Evolutionary conservation across 495 filamentous ascomycete species (phyloP), one percentile per base, ranked within the genome.

Genomic region (Trichocladium antarcticum): DNA sequence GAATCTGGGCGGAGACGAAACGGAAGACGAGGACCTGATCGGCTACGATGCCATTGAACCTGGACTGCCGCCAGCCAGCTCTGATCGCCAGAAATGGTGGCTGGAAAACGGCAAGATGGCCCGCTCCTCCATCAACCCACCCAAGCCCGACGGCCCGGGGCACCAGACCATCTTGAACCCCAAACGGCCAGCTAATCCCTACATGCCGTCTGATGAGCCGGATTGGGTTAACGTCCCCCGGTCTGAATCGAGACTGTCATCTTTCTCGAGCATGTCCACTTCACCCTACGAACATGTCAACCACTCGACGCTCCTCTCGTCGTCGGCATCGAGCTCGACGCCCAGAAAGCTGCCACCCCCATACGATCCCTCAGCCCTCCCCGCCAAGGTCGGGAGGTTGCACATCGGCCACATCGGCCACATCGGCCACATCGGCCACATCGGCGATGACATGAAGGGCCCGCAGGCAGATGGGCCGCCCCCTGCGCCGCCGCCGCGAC

Each of bases 61-160:
- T 2, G 87, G 82, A 12, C 69, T 95, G 14, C 92, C 93, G 15
- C 81, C 89, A 35, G 84, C 93, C 14, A 96, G 89, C 61, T 94
- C 89, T 4, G 89, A 96, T 59, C 74, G 77, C 29, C 76, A 81
- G 50, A 94, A 87, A 67, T 98, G 92, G 92, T 98, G 92, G 92
- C 70, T 97, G 22, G 84, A 94, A 42, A 85, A 87, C 63, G 84
- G 83, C 28, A 77, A 82, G 49, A 81, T 85, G 43, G 87, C 84
- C 8, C 81, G 81, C 49, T 89, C 89, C 17, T 71, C 64, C 12
- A 56, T 93, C 22, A 72, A 72, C 31, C 80, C 85, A 17, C 84
- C 88, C 2, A 68, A 69, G 20, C 66, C 69, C 21, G 59, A 61
- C 28, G 64, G 59, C 29, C 56, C 67, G 6, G 61, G 58, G n/a